Percentiles rank a stretch among this genome's conserved stretches.
phyloP scores from a whole-genome alignment of 2,329 filamentous ascomycete genomes.

The Acarospora socialis region DNA sequence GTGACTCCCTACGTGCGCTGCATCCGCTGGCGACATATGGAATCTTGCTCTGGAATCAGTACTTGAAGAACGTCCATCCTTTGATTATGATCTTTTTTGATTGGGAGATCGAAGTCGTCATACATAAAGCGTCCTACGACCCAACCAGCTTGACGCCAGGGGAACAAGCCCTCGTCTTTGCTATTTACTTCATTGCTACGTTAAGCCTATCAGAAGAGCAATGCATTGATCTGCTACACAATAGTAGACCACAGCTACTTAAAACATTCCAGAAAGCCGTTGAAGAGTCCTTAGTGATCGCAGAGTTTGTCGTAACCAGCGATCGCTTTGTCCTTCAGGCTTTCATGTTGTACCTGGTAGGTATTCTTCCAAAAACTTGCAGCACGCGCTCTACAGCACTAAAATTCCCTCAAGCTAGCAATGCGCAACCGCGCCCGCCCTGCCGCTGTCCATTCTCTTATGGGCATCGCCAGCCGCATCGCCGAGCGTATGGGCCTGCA shows the following conservation, averaged over 20 bases:
- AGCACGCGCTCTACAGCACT: too few relatives aligned
- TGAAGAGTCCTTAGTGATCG: slow-evolving; percentile 33
- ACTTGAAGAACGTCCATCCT: slow-evolving; percentile 55
- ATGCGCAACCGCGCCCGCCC: slow-evolving; percentile 44
- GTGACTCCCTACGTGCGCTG: too few relatives aligned
- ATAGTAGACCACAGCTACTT: slow-evolving; percentile 27
- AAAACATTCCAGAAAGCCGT: slow-evolving; percentile 30
- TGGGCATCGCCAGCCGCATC: slow-evolving; percentile 52
- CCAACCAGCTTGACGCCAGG: slow-evolving; percentile 39
- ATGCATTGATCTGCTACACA: slow-evolving; percentile 29
- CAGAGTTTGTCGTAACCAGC: slow-evolving; percentile 26
- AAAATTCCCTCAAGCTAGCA: slow-evolving; percentile 25
- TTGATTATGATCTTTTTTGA: slow-evolving; percentile 55
- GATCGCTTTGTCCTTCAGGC: slow-evolving; percentile 37
- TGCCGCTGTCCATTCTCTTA: slow-evolving; percentile 45
- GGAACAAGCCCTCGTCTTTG: slow-evolving; percentile 55
- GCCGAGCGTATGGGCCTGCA: slow-evolving; percentile 57
- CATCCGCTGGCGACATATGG: too few relatives aligned
- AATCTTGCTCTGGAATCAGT: slow-evolving; percentile 46
- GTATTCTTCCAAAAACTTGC: slow-evolving; percentile 12
- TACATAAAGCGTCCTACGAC: slow-evolving; percentile 47
- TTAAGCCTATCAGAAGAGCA: slow-evolving; percentile 43
- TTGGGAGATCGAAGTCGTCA: slow-evolving; percentile 48
- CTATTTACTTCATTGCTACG: slow-evolving; percentile 50
- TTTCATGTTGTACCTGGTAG: slow-evolving; percentile 39